Evolutionary conservation across 1,284 basidiomycete genomes (phyloP), one percentile per base, ranked within the genome.

Genomic region (Abortiporus biennis): DNA sequence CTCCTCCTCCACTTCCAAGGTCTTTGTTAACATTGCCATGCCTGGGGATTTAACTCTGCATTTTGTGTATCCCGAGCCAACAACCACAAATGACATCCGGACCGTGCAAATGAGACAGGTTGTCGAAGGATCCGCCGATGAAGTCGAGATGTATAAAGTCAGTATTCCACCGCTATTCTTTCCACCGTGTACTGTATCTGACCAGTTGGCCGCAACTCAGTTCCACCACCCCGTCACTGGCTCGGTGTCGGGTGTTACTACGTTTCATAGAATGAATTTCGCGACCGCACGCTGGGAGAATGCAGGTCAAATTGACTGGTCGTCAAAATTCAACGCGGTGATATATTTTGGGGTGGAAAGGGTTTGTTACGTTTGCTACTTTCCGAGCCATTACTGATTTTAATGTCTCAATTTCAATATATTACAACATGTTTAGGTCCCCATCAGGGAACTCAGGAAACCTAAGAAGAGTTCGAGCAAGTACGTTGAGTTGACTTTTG

Each of bases 281-380:
- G 56, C 52, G 5, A 73, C 68, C 0, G 44, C 54, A 13, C 54
- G 65, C 13, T 76, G 71, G 52, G 76, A 78, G 52, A 65, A 66
- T 9, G 75, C 73, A 1, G 75, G 76, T 1, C 61, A 70, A 31
- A 68, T 78, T 37, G 70, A 72, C 36, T 78, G 76, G 76, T 52
- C 57, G 25, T 69, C 71, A 2, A 61, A 63, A 37, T 59, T 61
- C 35, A 72, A 64, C 47, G 71, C 68, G 2, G 69, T 57, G 1
- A 64, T 73, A 6, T 63, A 66, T 46, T 78, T 77, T 52, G 76
- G 76, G 4, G 29, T 24, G 23, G 32, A n/a, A 31, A 27, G 39
- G 36, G 19, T 27, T 21, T 38, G 12, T 20, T 27, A 25, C 20
- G 2, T 21, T 19, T 15, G 13, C 17, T 11, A 27, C 11, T 16